Base-by-base conservation (phyloP, 345 rosid genomes). In the Aurinia saxatilis region DNA sequence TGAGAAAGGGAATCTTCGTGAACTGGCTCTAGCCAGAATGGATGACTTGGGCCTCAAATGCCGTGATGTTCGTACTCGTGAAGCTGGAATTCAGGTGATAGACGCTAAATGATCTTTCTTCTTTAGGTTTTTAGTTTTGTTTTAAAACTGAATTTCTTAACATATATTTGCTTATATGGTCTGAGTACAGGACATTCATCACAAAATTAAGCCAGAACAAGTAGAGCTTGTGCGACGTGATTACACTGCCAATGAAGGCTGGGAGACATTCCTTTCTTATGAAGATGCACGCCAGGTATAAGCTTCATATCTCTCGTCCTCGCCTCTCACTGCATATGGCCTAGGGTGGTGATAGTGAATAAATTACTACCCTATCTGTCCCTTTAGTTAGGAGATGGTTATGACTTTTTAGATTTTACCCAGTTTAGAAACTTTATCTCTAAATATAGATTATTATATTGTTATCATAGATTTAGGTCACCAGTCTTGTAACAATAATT, bases 171-270 rank as follows among this genome's bases (percentile, higher is more conserved):
- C 66, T 30, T 47, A 13, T 61, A 48, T 69, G n/a, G n/a, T 57
- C 52, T 69, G 37, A 38, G 42, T 51, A 44, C 73, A 95, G 97
- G 99, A 90, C 67, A 95, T 95, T 64, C 99, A 95, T 80, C 83
- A 95, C 67, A 81, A 95, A 75, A 95, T 90, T 70, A 90, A 55
- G 79, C 97, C 96, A 11, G 99, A 90, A 74, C 96, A 88, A 80
- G 97, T 95, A 60, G 86, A 90, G 80, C 99, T 95, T 72, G 96
- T 90, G 65, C 96, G 99, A 30, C 99, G 97, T 68, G 99, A 95
- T 79, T 95, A 88, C 72, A 84, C 81, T 25, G 99, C 99, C 52
- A 95, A 95, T 75, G 89, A 88, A 78, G 96, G 99, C 50, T 95
- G 99, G 99, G 99, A 95, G 77, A 88, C 95, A 48, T 95, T 95